phyloP scores from a whole-genome alignment of 306 rosid genomes.

The Citrullus mucosospermus region DNA sequence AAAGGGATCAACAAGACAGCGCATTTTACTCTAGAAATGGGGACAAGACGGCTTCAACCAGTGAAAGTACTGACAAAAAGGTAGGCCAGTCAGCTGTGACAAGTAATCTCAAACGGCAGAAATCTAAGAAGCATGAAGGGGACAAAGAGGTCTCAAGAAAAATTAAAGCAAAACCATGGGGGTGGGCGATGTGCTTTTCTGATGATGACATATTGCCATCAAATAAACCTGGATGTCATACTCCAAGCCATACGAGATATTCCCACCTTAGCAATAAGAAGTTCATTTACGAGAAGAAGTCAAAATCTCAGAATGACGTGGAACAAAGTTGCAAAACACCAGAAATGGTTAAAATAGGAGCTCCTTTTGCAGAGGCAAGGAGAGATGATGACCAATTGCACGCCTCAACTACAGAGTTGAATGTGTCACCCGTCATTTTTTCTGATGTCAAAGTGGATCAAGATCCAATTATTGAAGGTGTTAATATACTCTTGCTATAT shows the following conservation, averaged over 20 bases:
- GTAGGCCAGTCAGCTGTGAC: not conserved
- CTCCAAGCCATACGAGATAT: constrained; percentile 10
- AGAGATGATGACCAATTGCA: constrained; percentile 12
- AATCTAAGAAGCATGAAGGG: constrained; percentile 16
- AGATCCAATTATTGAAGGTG: constrained; percentile 29
- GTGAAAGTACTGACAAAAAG: constrained; percentile 20
- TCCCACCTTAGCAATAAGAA: constrained; percentile 16
- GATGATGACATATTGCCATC: constrained; percentile 23
- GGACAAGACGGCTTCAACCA: constrained; percentile 25
- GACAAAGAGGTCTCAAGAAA: constrained; percentile 10
- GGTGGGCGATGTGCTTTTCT: constrained; percentile 20
- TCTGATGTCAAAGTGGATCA: constrained; percentile 13
- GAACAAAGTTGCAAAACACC: constrained; percentile 11
- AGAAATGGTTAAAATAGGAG: constrained; percentile 15
- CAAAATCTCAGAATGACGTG: constrained; percentile 26
- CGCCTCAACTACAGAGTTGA: constrained; percentile 8
- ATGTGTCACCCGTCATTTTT: constrained; percentile 12
- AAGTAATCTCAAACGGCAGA: constrained; percentile 12
- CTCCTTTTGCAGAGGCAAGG: constrained; percentile 11
- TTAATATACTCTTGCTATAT: constrained; percentile 12
- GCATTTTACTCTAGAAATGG: constrained; percentile 24
- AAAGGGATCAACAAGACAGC: constrained; percentile 12
- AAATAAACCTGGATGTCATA: constrained; percentile 11
- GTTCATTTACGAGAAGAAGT: constrained; percentile 17
- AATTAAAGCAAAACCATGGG: constrained; percentile 16